A percentile compares a stretch with the other conserved stretches of the same genome.
These are phyloP conservation scores for Candida dendrica DNA, from an alignment of 805 yeast genomes.

Conservation along the genomic window DNA sequence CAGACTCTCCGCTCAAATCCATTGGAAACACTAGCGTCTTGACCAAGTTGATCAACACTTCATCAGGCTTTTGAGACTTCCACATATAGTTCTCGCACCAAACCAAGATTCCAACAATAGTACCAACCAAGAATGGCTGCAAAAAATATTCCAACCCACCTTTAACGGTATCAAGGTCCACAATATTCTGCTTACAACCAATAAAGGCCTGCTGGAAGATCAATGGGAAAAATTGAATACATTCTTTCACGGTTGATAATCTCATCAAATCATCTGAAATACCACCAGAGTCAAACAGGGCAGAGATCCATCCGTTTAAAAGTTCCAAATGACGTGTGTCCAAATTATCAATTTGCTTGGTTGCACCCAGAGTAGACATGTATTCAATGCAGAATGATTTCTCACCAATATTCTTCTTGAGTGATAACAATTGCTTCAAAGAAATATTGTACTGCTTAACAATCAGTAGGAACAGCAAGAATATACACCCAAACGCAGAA, in stretches of 20 bases:
- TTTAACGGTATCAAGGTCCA: conserved; percentile 52
- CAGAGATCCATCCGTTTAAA: conserved; percentile 69
- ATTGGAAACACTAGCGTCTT: conserved; percentile 35
- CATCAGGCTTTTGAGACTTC: conserved; percentile 22
- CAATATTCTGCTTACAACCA: conserved; percentile 47
- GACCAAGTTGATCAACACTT: conserved; percentile 30
- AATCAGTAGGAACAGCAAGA: conserved; percentile 38
- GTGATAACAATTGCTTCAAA: conserved; percentile 19
- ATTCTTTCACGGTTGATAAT: conserved; percentile 57
- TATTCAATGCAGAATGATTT: conserved; percentile 26
- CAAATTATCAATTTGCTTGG: conserved; percentile 18
- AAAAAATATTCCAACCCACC: conserved; percentile 84
- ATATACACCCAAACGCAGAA: conserved; percentile 58
- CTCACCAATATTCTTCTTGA: conserved; percentile 8
- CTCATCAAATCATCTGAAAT: conserved; percentile 78
- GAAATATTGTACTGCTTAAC: conserved; percentile 31
- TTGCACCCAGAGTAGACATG: conserved; percentile 20
- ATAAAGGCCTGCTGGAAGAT: conserved; percentile 66
- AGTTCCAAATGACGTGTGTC: conserved; percentile 22
- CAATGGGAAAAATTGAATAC: conserved; percentile 61
- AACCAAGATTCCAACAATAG: conserved; percentile 45
- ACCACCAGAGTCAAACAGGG: conserved; percentile 77
- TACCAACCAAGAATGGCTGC: conserved; percentile 65
- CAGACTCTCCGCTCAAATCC: conserved; percentile 38
- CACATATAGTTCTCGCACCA: conserved; percentile 38